Conservation (phyloP, 2,329 filamentous ascomycete genomes). For the Paracoccidioides brasiliensis region DNA sequence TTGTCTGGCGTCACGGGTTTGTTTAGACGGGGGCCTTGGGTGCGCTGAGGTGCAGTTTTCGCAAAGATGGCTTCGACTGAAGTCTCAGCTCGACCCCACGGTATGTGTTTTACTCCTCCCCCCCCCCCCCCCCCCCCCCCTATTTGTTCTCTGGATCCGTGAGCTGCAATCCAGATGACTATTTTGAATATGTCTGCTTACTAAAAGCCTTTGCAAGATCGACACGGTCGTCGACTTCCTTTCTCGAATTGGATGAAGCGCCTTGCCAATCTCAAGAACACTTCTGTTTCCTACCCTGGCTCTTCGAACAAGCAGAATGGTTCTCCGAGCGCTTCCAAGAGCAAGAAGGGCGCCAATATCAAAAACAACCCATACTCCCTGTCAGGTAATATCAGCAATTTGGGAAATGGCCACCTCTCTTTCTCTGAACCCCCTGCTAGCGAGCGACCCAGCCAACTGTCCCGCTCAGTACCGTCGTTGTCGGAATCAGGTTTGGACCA, state of each 20-base stretch:
- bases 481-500: slow-evolving; percentile 49
- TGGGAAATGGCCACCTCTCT: slow-evolving; percentile 34
- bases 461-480: slow-evolving; percentile 47
- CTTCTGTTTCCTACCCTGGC: slow-evolving; percentile 43
- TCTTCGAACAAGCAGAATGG: slow-evolving; percentile 27
- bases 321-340: slow-evolving; percentile 18
- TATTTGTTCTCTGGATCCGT: too few relatives aligned
- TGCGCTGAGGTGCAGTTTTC: background rate
- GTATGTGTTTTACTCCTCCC: slow-evolving; percentile 22
- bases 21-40: background rate
- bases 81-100: slow-evolving; percentile 28
- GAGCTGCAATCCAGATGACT: slow-evolving; percentile 1
- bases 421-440: slow-evolving; percentile 42
- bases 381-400: slow-evolving; percentile 48
- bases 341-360: slow-evolving; percentile 49
- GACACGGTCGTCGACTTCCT: slow-evolving; percentile 62
- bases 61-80: slow-evolving; percentile 28
- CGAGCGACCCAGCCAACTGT: slow-evolving; percentile 37
- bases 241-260: slow-evolving; percentile 94
- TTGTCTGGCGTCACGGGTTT: background rate
- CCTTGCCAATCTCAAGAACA: slow-evolving; percentile 71
- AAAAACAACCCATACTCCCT: slow-evolving; percentile 89
- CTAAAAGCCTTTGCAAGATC: slow-evolving; percentile 38
- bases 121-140: background rate
- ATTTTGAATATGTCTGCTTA: slow-evolving; percentile 2